Base-by-base conservation (phyloP, 73 alveolate genomes). In the Paramecium tetraurelia region DNA sequence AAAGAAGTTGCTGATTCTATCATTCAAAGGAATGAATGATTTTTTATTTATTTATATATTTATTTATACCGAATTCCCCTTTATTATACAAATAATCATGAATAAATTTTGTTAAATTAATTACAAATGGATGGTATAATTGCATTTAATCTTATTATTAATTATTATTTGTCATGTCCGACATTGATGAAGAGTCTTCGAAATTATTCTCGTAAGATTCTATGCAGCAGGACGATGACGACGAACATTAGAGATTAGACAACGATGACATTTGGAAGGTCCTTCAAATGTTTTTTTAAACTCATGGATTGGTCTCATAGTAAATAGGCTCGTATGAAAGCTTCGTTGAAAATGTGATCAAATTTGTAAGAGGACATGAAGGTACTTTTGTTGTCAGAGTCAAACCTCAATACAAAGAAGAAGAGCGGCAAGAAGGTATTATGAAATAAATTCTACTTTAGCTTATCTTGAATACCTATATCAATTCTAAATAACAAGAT, bases 211-310 rank as follows among this genome's bases (percentile, higher is more conserved):
- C 93, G 35, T 24, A 58, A 16, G 85, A 76, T 57, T 59, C 77
- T 35, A 86, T 59, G 29, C 43, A 24, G 9, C 44, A 22, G 77
- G 90, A 89, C 2, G 95, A 86, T 5, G 96, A 93, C 1, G 96
- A 93, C 7, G 48, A 84, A 29, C 86, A 72, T 9, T 93, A 94
- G 70, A 92, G 85, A 70, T 89, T 94, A 63, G 88, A 93, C 31
- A 86, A 92, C 24, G 87, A 94, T 38, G 97, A 94, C 43, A 85
- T 93, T 46, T 94, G 97, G 97, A 94, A 92, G 75, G 97, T 94
- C 18, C 72, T 92, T 18, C 69, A 84, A 20, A 93, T 95, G 59
- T 94, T 69, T 86, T 94, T 94, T 83, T 58, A 86, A 12, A 93
- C 92, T 35, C 96, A 92, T 86, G 97, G 97, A 14, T 46, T 94